Conservation (phyloP, 306 rosid species). For the Quercus bicolor region DNA sequence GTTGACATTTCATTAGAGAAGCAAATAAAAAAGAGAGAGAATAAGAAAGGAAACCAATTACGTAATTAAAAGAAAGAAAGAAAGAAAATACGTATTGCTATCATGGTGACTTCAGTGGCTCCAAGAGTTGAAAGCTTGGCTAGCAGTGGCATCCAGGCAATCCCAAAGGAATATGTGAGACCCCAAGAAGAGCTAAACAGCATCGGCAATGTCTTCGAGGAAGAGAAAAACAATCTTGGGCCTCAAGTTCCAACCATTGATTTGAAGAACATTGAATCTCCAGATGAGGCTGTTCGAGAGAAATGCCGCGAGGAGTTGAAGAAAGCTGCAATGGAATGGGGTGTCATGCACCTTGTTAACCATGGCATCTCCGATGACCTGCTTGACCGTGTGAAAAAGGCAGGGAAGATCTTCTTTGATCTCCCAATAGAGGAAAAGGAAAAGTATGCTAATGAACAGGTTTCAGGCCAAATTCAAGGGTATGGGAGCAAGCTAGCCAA, state of each 20-base stretch:
- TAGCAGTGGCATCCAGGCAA: conserved; percentile 46
- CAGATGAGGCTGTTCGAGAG: conserved; percentile 35
- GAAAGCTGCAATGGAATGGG: conserved; percentile 79
- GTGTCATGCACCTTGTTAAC: conserved; percentile 78
- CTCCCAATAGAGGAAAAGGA: conserved; percentile 67
- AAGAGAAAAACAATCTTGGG: conserved; percentile 52
- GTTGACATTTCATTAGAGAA: not conserved
- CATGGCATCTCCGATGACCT: conserved; percentile 70
- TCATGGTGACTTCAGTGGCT: conserved; percentile 34
- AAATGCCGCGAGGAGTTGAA: conserved; percentile 50
- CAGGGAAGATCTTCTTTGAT: conserved; percentile 50
- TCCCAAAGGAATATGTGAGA: conserved; percentile 76
- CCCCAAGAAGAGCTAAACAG: conserved; percentile 59
- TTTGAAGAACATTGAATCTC: conserved; percentile 44
- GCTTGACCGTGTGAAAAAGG: conserved; percentile 36
- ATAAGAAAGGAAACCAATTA: not conserved
- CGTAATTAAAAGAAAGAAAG: not conserved
- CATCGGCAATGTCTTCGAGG: conserved; percentile 64
- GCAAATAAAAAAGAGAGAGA: not conserved
- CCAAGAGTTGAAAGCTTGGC: conserved; percentile 72
- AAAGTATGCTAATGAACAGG: conserved; percentile 70
- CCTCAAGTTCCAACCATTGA: conserved; percentile 75
- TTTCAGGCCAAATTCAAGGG: conserved; percentile 59
- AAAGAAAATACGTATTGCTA: not conserved
- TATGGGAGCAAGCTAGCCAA: conserved; percentile 93